Base-by-base conservation (phyloP, 2,329 filamentous ascomycete genomes). In the Cladosporium austrohemisphaericum region DNA sequence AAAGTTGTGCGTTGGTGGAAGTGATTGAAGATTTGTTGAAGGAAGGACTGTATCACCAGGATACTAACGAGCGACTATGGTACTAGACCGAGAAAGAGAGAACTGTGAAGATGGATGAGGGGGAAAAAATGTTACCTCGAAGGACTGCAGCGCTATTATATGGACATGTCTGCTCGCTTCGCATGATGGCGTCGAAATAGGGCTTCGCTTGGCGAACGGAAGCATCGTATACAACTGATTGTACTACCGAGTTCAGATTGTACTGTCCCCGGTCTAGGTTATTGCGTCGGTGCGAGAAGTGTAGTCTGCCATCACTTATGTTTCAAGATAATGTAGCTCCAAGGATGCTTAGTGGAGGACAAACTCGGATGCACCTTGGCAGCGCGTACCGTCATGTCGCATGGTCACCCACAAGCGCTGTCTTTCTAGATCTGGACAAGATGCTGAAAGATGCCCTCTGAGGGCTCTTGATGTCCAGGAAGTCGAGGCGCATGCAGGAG, bases 31-130 rank as follows among this genome's bases (percentile, higher is more conserved):
- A 25, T 20, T 23, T 13, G 36, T 14, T 19, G 19, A 45, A 45
- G 20, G 41, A 38, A 47, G 23, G 25, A n/a, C 32, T 38, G 44
- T 47, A 47, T 47, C 44, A 38, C 44, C 44, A 47, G 44, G 44
- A 47, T 47, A 47, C 44, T n/a, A 47, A 47, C 44, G 44, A 47
- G 26, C 29, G 44, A 47, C 44, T 47, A 29, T 41, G 44, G 44
- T 47, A 47, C 44, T 47, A 19, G 44, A 47, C 44, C 44, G 44
- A 37, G 32, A 47, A 47, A 13, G 33, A 47, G 44, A 37, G 32
- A 31, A 38, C 25, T 37, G 44, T 38, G 18, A 37, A 23, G 25
- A 36, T 36, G 23, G 33, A 47, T 47, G 44, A 22, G 8, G 16
- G 26, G 31, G 33, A 31, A 38, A 23, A 18, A 31, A 25, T 10